Evolutionary conservation across 805 yeast genomes (phyloP).

Genomic region (Starmerella sirachaensis): DNA sequence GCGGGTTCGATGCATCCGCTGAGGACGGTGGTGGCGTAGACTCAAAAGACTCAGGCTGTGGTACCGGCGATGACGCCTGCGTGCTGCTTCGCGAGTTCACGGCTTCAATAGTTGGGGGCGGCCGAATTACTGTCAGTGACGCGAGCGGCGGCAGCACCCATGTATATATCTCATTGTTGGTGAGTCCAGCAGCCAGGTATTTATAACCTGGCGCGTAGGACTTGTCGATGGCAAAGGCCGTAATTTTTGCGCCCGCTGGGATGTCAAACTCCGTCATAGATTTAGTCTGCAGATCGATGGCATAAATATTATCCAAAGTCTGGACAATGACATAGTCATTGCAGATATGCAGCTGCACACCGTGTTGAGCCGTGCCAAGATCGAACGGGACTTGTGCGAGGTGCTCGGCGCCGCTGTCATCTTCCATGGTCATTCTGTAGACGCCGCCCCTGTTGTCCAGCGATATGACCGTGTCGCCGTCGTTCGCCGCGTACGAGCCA

Average conservation of each 20-base stretch:
- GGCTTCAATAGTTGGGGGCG: neutral
- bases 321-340: conserved; percentile 11
- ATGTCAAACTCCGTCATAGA: neutral
- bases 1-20: no score
- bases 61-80: neutral
- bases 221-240: conserved; percentile 16
- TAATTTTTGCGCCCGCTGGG: conserved; percentile 5
- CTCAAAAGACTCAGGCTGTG: no score
- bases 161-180: conserved; percentile 6
- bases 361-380: neutral
- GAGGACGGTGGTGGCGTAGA: neutral
- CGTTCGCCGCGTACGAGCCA: conserved; percentile 10
- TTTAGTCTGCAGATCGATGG: conserved; percentile 6
- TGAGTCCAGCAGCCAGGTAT: conserved; percentile 10
- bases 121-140: no score
- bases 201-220: conserved; percentile 9
- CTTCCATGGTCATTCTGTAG: neutral
- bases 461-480: conserved; percentile 11
- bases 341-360: conserved; percentile 9
- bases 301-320: conserved; percentile 1
- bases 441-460: conserved; percentile 9
- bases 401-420: neutral
- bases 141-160: conserved; percentile 13
- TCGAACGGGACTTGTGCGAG: conserved; percentile 5
- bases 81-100: neutral